These are phyloP conservation scores for Salix arbutifolia DNA, from an alignment of 345 rosid genomes.

Conservation along the genomic window DNA sequence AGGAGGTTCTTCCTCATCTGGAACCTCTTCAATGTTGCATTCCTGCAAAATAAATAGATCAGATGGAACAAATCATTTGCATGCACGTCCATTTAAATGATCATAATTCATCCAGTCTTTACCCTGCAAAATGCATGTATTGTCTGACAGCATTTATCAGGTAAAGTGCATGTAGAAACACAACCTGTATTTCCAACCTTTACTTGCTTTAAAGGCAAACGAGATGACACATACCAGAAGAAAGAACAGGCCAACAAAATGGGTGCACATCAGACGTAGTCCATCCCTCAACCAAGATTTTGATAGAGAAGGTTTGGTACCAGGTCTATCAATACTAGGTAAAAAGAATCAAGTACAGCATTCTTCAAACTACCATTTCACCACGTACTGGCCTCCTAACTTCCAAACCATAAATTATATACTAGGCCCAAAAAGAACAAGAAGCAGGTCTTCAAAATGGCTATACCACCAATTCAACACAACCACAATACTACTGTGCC, in stretches of 20 bases:
- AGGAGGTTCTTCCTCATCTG: slow-evolving; percentile 69
- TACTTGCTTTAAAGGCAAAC: not conserved
- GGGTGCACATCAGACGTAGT: not conserved
- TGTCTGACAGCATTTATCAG: not conserved
- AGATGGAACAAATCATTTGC: not conserved
- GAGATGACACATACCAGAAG: not conserved
- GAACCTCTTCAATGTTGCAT: slow-evolving; percentile 73
- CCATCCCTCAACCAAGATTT: not conserved
- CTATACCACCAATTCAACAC: not conserved
- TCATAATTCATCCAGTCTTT: not conserved
- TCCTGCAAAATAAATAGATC: slow-evolving; percentile 46
- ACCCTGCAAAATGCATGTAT: not conserved
- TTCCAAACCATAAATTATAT: not conserved
- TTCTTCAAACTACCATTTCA: not conserved
- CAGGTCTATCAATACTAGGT: not conserved
- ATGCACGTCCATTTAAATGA: not conserved
- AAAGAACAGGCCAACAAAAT: not conserved
- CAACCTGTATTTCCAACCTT: not conserved
- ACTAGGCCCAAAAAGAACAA: not conserved
- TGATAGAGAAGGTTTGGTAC: not conserved
- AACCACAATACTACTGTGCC: not conserved
- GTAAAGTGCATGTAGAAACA: not conserved
- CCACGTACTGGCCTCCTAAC: not conserved
- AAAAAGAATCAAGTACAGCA: not conserved
- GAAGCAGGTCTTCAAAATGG: not conserved